These are phyloP conservation scores for Trichosanthes truncata DNA, from an alignment of 306 rosid genomes.

Conservation along the genomic window DNA sequence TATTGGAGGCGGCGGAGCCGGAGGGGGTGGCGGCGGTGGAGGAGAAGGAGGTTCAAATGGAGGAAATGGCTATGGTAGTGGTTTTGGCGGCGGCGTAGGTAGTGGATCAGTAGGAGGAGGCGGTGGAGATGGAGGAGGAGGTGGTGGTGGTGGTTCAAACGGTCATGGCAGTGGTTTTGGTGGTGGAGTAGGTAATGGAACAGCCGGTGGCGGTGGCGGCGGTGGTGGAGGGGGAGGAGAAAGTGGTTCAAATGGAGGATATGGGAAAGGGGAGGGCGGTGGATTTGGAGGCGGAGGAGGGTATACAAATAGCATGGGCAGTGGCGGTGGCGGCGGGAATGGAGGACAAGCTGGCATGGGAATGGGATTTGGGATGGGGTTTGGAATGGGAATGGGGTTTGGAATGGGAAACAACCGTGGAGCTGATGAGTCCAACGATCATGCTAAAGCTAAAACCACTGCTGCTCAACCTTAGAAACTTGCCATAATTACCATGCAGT, in stretches of 20 bases:
- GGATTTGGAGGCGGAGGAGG: neutral
- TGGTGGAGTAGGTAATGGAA: neutral
- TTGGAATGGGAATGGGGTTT: conserved; percentile 1
- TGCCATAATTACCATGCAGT: neutral
- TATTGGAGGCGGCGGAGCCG: neutral
- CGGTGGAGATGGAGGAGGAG: neutral
- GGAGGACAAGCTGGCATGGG: neutral
- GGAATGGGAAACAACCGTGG: neutral
- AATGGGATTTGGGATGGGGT: neutral
- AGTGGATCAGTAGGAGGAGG: neutral
- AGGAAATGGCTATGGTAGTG: conserved; percentile 6
- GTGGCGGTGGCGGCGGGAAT: neutral
- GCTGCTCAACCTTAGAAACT: neutral
- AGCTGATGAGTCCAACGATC: neutral
- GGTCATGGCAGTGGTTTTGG: conserved; percentile 1
- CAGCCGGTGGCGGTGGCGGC: neutral
- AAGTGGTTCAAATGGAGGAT: neutral
- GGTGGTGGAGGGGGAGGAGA: neutral
- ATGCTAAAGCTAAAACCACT: neutral
- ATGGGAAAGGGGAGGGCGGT: neutral
- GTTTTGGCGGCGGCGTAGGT: neutral
- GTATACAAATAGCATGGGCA: neutral
- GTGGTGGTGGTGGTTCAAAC: neutral
- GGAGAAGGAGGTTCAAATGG: neutral
- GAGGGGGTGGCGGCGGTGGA: neutral